Base-by-base conservation (phyloP, 2,329 filamentous ascomycete species). In the Didymella segeticola region DNA sequence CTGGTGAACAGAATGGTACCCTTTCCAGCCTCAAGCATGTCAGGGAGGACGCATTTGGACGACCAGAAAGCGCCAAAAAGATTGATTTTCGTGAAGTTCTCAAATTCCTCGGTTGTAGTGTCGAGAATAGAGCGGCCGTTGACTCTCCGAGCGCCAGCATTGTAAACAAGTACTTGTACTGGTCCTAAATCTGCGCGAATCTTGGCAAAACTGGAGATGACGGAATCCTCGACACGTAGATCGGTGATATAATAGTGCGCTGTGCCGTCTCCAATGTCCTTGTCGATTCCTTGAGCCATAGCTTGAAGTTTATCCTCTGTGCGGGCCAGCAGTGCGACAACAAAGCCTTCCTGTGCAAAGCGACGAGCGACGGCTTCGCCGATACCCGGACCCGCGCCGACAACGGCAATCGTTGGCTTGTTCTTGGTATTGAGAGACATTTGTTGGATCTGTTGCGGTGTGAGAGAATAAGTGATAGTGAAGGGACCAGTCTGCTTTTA, bases 301-400 rank as follows among this genome's bases (percentile, higher is more conserved):
- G 57, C 53, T 49, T 61, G 50, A 9, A 66, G 43, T 15, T 52
- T 61, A 31, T 61, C 60, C 55, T 64, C 61, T 34, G 61, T 61
- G 5, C 62, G 62, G 15, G 62, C 62, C 7, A 66, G 62, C 5
- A 66, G 43, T 2, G 61, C 62, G 26, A 58, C 55, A 14, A 53
- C 53, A 48, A 63, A 65, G 46, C 62, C 62, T 53, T 61, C 61
- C 7, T 43, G 43, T 39, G 53, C 60, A 48, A 64, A 66, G 22
- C 60, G 59, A 22, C 53, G 62, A 30, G 62, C 62, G 10, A 66
- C 62, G 15, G 62, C 62, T 57, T 66, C 62, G 41, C 62, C 62
- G 25, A 66, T 66, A 6, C 62, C 61, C 43, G 62, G 62, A 10
- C 62, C 62, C 23, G 61, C 62, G 29, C 62, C 62, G 15, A 66